Evolutionary conservation across 371 early-diverging fungal species (phyloP).

Genomic region (Capillidium heterosporum): DNA sequence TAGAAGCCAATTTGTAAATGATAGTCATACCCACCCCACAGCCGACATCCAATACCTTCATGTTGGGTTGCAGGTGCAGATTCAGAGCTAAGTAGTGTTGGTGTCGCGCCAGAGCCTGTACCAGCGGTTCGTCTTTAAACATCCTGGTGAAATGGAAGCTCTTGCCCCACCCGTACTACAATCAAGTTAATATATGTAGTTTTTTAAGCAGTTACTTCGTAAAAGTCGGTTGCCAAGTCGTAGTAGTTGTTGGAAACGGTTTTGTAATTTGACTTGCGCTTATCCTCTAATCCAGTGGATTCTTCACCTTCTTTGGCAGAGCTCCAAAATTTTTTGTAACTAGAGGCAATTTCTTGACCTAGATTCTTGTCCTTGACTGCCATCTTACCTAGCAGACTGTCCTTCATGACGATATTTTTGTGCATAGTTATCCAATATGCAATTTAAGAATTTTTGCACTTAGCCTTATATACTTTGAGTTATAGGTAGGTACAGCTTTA

Average conservation of each 20-base stretch:
- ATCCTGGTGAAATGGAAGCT: slow-evolving; percentile 82
- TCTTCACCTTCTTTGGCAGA: slow-evolving; percentile 26
- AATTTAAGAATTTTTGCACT: no score
- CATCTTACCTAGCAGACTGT: slow-evolving; percentile 14
- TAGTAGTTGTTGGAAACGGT: slow-evolving; percentile 59
- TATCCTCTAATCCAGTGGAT: not conserved
- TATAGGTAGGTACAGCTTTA: no score
- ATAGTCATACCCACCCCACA: not conserved
- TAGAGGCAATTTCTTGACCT: slow-evolving; percentile 28
- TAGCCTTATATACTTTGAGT: no score
- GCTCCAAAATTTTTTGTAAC: slow-evolving; percentile 43
- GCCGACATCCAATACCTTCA: slow-evolving; percentile 28
- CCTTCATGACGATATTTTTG: no score
- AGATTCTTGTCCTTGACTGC: slow-evolving; percentile 30
- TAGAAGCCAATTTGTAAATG: not conserved
- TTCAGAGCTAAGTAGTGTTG: slow-evolving; percentile 71
- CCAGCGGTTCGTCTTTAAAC: slow-evolving; percentile 54
- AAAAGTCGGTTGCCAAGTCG: slow-evolving; percentile 69
- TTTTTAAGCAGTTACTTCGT: slow-evolving; percentile 26
- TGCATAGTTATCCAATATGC: no score
- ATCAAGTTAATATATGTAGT: not conserved
- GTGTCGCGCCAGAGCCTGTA: slow-evolving; percentile 70
- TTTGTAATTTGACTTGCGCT: slow-evolving; percentile 40
- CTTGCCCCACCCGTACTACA: slow-evolving; percentile 67
- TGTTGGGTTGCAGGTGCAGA: slow-evolving; percentile 40